Evolutionary conservation across 257 asterid genomes (phyloP).

Genomic region (Cordia subcordata): DNA sequence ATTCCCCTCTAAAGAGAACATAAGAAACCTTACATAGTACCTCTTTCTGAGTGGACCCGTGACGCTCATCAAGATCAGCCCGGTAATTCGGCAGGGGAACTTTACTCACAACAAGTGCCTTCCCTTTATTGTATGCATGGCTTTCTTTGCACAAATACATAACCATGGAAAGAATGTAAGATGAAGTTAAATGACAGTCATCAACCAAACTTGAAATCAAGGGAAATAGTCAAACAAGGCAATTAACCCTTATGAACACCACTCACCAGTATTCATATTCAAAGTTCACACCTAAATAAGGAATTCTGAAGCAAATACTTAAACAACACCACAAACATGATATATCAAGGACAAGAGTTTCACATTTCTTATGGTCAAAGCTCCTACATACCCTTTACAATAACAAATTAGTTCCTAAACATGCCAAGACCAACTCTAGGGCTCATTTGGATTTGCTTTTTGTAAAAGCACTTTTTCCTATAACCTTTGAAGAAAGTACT

Average conservation of each 20-base stretch:
- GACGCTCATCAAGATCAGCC: conserved; percentile 93
- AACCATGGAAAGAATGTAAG: conserved; percentile 8
- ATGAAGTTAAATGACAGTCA: background rate
- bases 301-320: background rate
- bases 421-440: no score
- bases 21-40: conserved; percentile 26
- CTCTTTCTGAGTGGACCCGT: conserved; percentile 88
- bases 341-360: background rate
- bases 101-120: conserved; percentile 89
- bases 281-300: background rate
- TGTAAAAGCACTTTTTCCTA: no score
- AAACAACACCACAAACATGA: background rate
- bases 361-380: background rate
- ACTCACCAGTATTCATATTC: background rate
- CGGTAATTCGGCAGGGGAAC: conserved; percentile 88
- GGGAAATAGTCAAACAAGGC: background rate
- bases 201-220: background rate
- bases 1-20: conserved; percentile 14
- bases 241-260: background rate
- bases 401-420: no score
- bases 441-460: no score
- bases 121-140: conserved; percentile 87
- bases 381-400: no score
- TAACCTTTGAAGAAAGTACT: no score
- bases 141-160: conserved; percentile 72